phyloP scores from a whole-genome alignment of 2,329 filamentous ascomycete species.

The Dactylellina leptospora region DNA sequence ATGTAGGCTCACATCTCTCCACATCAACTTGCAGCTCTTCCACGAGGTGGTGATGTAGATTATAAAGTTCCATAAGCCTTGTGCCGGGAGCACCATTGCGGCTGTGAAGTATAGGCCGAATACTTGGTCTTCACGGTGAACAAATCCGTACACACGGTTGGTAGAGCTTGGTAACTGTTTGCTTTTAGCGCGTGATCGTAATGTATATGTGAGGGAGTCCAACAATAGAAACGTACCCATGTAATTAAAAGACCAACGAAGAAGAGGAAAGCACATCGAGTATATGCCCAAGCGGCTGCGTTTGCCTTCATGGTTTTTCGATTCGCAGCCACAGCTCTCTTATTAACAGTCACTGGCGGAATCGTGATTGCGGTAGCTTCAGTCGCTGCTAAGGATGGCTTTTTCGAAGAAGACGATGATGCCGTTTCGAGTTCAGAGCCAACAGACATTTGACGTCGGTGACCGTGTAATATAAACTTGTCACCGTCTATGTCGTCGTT shows the following conservation, averaged over 20 bases:
- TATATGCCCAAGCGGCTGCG: slow-evolving; percentile 74
- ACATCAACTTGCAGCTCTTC: slow-evolving; percentile 68
- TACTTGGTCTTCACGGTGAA: slow-evolving; percentile 66
- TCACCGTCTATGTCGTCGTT: slow-evolving; percentile 13
- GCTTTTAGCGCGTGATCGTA: slow-evolving; percentile 30
- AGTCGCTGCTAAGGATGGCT: slow-evolving; percentile 25
- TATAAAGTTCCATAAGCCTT: slow-evolving; percentile 84
- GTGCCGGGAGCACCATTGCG: slow-evolving; percentile 78
- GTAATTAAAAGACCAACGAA: slow-evolving; percentile 76
- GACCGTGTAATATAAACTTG: slow-evolving; percentile 27
- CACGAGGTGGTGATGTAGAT: slow-evolving; percentile 79
- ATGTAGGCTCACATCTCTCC: slow-evolving; percentile 59
- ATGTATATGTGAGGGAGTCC: background rate
- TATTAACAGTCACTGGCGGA: slow-evolving; percentile 17
- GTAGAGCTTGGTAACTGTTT: slow-evolving; percentile 72
- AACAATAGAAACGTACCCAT: slow-evolving; percentile 64
- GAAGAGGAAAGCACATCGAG: slow-evolving; percentile 75
- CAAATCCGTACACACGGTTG: slow-evolving; percentile 77
- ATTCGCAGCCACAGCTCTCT: slow-evolving; percentile 58
- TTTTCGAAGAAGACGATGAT: slow-evolving; percentile 27
- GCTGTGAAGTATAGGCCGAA: slow-evolving; percentile 74
- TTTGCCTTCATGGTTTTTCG: slow-evolving; percentile 65
- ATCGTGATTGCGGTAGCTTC: slow-evolving; percentile 23
- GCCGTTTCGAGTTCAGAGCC: background rate
- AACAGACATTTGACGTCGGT: slow-evolving; percentile 13